Percentiles rank a stretch among this genome's conserved stretches.
Evolutionary conservation across 2,329 filamentous ascomycete genomes (phyloP).

Genomic region (Canariomyces notabilis): DNA sequence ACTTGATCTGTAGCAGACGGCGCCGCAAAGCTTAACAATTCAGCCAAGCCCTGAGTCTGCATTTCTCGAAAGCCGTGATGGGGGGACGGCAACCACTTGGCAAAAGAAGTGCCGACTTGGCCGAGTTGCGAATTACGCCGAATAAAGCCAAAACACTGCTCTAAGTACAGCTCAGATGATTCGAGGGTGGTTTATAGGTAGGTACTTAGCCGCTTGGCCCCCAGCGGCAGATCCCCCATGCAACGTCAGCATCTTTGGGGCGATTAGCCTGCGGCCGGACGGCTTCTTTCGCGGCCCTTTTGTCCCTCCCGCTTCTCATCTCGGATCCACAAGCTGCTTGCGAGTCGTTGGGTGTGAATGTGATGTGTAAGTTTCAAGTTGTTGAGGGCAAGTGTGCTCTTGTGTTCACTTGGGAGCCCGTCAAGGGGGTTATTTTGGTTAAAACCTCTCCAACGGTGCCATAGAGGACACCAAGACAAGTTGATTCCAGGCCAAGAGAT

Average conservation of each 20-base stretch:
- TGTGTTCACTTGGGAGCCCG: too few relatives aligned
- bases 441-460: not conserved
- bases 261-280: not conserved
- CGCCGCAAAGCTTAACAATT: slow-evolving; percentile 12
- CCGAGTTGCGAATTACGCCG: slow-evolving; percentile 11
- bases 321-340: too few relatives aligned
- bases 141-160: not conserved
- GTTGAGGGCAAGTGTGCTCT: too few relatives aligned
- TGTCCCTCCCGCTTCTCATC: too few relatives aligned
- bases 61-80: slow-evolving; percentile 1
- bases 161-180: not conserved
- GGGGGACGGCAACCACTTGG: too few relatives aligned
- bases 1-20: not conserved
- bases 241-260: too few relatives aligned
- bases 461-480: not conserved
- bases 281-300: not conserved
- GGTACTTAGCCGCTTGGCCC: slow-evolving; percentile 5
- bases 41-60: not conserved
- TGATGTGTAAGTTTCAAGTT: too few relatives aligned
- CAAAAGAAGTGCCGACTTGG: slow-evolving; percentile 12
- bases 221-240: slow-evolving; percentile 5
- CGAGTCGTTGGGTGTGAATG: too few relatives aligned
- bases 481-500: not conserved
- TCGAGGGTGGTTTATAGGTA: slow-evolving; percentile 1
- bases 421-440: not conserved